phyloP scores from a whole-genome alignment of 495 filamentous ascomycete species.

The Hyaloscypha bicolor region DNA sequence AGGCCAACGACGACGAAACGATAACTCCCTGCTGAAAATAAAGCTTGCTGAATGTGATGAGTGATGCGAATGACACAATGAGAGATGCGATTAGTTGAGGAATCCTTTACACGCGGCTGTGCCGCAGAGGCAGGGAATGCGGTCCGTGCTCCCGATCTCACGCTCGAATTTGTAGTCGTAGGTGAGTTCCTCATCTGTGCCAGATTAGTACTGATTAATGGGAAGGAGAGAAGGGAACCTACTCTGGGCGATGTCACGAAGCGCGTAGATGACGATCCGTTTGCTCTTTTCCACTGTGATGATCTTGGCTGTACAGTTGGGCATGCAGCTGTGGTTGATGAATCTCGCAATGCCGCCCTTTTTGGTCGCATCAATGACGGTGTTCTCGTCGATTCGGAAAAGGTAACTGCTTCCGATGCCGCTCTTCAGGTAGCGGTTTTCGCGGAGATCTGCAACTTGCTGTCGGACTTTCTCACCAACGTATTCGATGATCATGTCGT shows the following conservation, averaged over 20 bases:
- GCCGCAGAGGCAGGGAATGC: slow-evolving; percentile 95
- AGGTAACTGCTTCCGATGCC: slow-evolving; percentile 97
- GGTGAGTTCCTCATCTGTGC: slow-evolving; percentile 91
- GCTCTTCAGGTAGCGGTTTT: slow-evolving; percentile 88
- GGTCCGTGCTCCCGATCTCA: slow-evolving; percentile 90
- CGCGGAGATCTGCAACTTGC: slow-evolving; percentile 92
- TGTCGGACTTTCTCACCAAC: slow-evolving; percentile 97
- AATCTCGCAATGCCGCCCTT: slow-evolving; percentile 97
- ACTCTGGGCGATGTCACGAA: slow-evolving; percentile 94
- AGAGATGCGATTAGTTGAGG: slow-evolving; percentile 70
- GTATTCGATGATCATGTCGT: slow-evolving; percentile 99
- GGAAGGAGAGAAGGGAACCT: slow-evolving; percentile 43
- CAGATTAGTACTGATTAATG: slow-evolving; percentile 44
- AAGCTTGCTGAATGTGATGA: slow-evolving; percentile 2
- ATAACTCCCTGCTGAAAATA: slow-evolving; percentile 18
- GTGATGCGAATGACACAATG: slow-evolving; percentile 2
- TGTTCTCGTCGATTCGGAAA: slow-evolving; percentile 97
- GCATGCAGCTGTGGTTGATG: slow-evolving; percentile 98
- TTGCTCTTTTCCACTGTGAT: slow-evolving; percentile 99
- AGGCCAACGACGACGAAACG: background rate
- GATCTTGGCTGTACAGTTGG: slow-evolving; percentile 99
- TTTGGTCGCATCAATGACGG: slow-evolving; percentile 97
- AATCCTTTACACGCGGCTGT: slow-evolving; percentile 97
- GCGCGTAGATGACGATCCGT: slow-evolving; percentile 96
- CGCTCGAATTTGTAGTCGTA: slow-evolving; percentile 99